Percentiles rank a stretch among this genome's conserved stretches.
These are phyloP conservation scores for Kluyveromyces siamensis DNA, from an alignment of 805 yeast genomes.

Conservation along the genomic window DNA sequence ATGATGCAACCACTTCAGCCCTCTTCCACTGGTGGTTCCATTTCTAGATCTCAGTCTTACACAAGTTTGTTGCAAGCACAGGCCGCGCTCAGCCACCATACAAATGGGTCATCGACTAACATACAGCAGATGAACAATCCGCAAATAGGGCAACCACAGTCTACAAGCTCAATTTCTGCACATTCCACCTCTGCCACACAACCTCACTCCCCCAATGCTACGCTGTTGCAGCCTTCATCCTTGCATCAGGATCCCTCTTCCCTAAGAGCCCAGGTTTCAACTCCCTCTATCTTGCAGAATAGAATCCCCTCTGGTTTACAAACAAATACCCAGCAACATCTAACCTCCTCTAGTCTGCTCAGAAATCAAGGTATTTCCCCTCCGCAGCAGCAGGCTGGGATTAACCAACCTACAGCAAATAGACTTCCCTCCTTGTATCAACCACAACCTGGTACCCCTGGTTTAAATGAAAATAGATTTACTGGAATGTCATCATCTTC, in stretches of 20 bases:
- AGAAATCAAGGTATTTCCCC: constrained; percentile 25
- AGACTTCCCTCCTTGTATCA: constrained; percentile 8
- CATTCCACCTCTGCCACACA: constrained; percentile 4
- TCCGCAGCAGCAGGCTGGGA: constrained; percentile 8
- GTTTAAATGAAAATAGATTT: constrained; percentile 3
- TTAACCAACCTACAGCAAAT: constrained; percentile 9
- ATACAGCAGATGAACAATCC: constrained; percentile 14
- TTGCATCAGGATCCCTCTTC: constrained; percentile 22
- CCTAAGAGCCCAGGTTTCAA: constrained; percentile 23
- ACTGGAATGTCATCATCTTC: background rate
- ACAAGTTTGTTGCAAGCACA: constrained; percentile 29
- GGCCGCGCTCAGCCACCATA: constrained; percentile 16
- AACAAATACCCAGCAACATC: constrained; percentile 13
- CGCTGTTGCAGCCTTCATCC: constrained; percentile 15
- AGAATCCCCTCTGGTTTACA: constrained; percentile 29
- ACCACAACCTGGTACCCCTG: constrained; percentile 8
- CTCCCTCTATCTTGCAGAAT: constrained; percentile 16
- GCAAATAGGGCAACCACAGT: constrained; percentile 10
- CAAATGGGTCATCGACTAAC: constrained; percentile 1
- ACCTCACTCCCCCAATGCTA: constrained; percentile 11
- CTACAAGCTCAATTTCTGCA: constrained; percentile 2
- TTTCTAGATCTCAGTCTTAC: constrained; percentile 27
- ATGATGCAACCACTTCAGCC: constrained; percentile 26
- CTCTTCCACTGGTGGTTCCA: constrained; percentile 29
- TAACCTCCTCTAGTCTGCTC: constrained; percentile 14